These are phyloP conservation scores for Fulvia fulva DNA, from an alignment of 2,329 filamentous ascomycete genomes.

Conservation along the genomic window DNA sequence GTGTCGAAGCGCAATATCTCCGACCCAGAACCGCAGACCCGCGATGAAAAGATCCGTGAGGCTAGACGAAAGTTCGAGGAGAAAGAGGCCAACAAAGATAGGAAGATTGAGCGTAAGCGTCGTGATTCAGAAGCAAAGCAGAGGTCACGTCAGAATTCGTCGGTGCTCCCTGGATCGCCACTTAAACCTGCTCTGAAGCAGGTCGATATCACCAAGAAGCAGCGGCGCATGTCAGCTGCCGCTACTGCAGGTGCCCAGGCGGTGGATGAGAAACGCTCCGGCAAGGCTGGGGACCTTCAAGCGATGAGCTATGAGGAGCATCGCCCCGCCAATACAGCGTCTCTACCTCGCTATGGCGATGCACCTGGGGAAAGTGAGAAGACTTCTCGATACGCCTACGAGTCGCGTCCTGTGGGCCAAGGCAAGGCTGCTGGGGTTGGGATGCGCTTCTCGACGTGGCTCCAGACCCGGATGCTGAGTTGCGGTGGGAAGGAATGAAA, in stretches of 20 bases:
- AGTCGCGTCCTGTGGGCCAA: conserved; percentile 1
- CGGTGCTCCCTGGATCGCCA: conserved; percentile 30
- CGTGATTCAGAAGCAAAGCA: conserved; percentile 45
- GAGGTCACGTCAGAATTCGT: conserved; percentile 39
- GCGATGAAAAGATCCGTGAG: conserved; percentile 54
- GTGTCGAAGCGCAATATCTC: conserved; percentile 33
- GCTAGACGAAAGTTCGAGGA: conserved; percentile 56
- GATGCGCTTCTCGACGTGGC: conserved; percentile 55
- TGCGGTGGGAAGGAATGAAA: conserved; percentile 32
- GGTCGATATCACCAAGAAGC: conserved; percentile 17
- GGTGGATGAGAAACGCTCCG: conserved; percentile 16
- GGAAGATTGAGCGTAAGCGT: conserved; percentile 49
- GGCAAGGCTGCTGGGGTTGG: conserved; percentile 35
- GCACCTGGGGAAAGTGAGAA: conserved; percentile 21
- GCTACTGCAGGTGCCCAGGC: conserved; percentile 14
- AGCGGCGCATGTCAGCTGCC: conserved; percentile 12
- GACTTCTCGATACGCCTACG: not conserved
- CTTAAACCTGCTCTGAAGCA: conserved; percentile 29
- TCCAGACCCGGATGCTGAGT: conserved; percentile 53
- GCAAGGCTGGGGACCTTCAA: conserved; percentile 7
- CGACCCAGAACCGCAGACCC: conserved; percentile 50
- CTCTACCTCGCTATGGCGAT: conserved; percentile 24
- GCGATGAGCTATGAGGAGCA: conserved; percentile 27
- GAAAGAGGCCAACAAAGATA: conserved; percentile 55
- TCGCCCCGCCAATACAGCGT: conserved; percentile 22